Evolutionary conservation across 2,329 filamentous ascomycete genomes (phyloP), one percentile per base, ranked within the genome.

Genomic region (Cyclaneusma minus): DNA sequence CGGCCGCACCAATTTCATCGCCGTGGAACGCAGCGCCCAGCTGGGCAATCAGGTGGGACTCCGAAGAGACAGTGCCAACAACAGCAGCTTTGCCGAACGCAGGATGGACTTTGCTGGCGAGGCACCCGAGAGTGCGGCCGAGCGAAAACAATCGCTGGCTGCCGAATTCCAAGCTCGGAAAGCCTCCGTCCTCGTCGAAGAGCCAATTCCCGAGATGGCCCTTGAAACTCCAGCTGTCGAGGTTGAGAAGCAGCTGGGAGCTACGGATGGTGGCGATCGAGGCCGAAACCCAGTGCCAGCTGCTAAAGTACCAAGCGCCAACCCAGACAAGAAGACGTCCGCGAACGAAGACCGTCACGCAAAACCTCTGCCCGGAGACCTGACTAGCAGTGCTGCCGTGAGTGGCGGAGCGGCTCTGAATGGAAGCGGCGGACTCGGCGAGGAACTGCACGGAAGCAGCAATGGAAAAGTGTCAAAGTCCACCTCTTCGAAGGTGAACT

Each of bases 1-100:
- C 51, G 71, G 84, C 22, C 67, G 77, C 37, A 78, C 77, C 19
- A 80, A 60, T 46, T 85, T 85, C 46, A 65, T 85, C 27, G 68
- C 76, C 11, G 64, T 85, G 23, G 76, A 83, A 44, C 50, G 52
- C 25, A 50, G 45, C 18, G 49, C 54, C 18, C 53, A 55, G 28
- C 33, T 43, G 30, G 52, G 50, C n/a, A 51, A 47, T 16, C 41
- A 54, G 19, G 43, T 54, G 16, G 55, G 54, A 14, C 35, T 62
- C 30, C 50, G 49, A 32, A 58, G 54, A 37, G 44, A 48, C 13
- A 31, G 13, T 16, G 24, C 16, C 16, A 29, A 18, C 25, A 17
- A 22, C 18, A 34, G 30, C 6, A 44, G 37, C 23, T 31, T 30
- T 33, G 42, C 42, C 22, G 34, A 40, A 22, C 44, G 37, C 24